Percentiles rank a stretch among this genome's conserved stretches.
Conservation (phyloP, 495 filamentous ascomycete species). For the Penicillium paxilli region DNA sequence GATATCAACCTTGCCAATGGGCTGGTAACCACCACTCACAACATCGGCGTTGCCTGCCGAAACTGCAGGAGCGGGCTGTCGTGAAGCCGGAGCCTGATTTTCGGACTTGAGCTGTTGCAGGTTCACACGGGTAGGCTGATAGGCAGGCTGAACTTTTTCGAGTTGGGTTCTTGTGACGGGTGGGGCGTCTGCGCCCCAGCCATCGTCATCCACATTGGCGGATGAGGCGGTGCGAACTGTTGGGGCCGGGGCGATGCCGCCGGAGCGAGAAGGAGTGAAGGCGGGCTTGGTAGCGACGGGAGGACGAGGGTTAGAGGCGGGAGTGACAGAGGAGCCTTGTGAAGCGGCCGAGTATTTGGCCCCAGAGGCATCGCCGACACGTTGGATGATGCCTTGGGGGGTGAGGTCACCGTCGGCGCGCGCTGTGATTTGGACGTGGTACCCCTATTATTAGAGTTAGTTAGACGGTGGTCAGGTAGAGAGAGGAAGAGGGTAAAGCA, state of each 20-base stretch:
- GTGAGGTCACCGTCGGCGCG: slow-evolving; percentile 85
- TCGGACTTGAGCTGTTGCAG: slow-evolving; percentile 72
- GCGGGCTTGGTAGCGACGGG: slow-evolving; percentile 82
- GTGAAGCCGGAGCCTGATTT: slow-evolving; percentile 57
- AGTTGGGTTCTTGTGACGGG: slow-evolving; percentile 80
- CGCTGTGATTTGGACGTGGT: slow-evolving; percentile 96
- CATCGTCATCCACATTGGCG: slow-evolving; percentile 68
- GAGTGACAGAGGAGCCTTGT: slow-evolving; percentile 37
- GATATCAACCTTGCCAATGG: slow-evolving; percentile 95
- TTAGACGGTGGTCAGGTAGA: neutral
- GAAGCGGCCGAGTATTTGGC: slow-evolving; percentile 82
- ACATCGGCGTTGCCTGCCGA: slow-evolving; percentile 56
- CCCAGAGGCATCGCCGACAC: slow-evolving; percentile 94
- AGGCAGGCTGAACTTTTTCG: slow-evolving; percentile 91
- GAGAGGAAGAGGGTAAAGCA: neutral
- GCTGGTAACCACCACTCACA: slow-evolving; percentile 89
- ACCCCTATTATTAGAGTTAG: slow-evolving; percentile 57
- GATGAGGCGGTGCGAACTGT: slow-evolving; percentile 45
- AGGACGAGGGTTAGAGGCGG: slow-evolving; percentile 58
- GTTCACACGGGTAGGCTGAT: slow-evolving; percentile 92
- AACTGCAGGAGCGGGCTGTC: slow-evolving; percentile 34
- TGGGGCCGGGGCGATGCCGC: slow-evolving; percentile 61
- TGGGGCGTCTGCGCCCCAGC: slow-evolving; percentile 95
- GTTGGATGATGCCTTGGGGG: slow-evolving; percentile 84
- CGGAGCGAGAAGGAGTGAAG: slow-evolving; percentile 77